Evolutionary conservation across 2,329 filamentous ascomycete genomes (phyloP).

Genomic region (Aspergillus sp.): DNA sequence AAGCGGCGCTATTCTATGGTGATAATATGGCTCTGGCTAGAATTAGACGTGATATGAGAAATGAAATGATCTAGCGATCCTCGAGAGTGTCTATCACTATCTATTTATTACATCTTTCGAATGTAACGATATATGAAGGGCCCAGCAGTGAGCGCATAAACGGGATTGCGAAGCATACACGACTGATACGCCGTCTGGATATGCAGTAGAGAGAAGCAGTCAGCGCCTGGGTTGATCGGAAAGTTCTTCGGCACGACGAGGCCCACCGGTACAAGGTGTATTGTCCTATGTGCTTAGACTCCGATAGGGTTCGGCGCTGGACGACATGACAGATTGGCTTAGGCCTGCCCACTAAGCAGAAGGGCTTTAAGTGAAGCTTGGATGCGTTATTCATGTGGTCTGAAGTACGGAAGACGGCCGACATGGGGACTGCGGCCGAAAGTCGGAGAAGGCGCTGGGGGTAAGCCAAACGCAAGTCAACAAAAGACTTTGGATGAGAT

Average conservation of each 20-base stretch:
- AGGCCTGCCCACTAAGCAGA: too few relatives aligned
- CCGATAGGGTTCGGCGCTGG: too few relatives aligned
- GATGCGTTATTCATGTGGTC: too few relatives aligned
- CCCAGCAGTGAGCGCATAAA: background rate
- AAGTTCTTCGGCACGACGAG: background rate
- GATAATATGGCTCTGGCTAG: background rate
- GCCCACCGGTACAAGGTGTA: background rate
- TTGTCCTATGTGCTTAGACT: background rate
- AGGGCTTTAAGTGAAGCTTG: too few relatives aligned
- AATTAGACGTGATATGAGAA: background rate
- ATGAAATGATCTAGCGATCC: background rate
- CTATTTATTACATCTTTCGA: background rate
- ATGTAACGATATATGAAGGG: background rate
- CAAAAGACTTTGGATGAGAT: background rate
- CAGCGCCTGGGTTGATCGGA: background rate
- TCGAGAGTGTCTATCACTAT: background rate
- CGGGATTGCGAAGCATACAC: background rate
- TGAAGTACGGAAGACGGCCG: too few relatives aligned
- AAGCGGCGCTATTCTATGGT: background rate
- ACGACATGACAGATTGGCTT: too few relatives aligned
- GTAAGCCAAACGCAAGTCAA: background rate
- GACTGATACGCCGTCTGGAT: background rate
- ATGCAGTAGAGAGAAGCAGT: background rate
- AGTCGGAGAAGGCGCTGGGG: too few relatives aligned
- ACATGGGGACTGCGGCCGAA: too few relatives aligned